Evolutionary conservation across 2,329 filamentous ascomycete genomes (phyloP).

Genomic region (Biscogniauxia mediterranea): DNA sequence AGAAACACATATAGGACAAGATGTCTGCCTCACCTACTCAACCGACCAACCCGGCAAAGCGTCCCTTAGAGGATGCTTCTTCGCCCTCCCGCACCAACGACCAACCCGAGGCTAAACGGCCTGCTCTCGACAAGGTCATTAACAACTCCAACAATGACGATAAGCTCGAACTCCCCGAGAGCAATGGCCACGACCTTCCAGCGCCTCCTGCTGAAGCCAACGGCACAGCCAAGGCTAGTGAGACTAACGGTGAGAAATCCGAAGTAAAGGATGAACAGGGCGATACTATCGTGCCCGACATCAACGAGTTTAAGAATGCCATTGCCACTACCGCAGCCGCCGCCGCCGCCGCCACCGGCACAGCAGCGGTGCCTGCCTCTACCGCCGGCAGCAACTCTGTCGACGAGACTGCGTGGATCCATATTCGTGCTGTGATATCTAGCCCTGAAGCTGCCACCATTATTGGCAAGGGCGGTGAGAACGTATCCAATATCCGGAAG

Average conservation of each 20-base stretch:
- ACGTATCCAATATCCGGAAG: constrained; percentile 93
- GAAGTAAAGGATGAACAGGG: constrained; percentile 59
- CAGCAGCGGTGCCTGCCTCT: constrained; percentile 34
- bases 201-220: constrained; percentile 47
- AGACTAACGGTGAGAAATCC: constrained; percentile 49
- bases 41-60: constrained; percentile 75
- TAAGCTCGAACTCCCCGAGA: constrained; percentile 40
- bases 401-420: constrained; percentile 95
- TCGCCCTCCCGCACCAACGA: constrained; percentile 89
- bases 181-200: constrained; percentile 36
- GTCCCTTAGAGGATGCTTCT: constrained; percentile 93
- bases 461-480: constrained; percentile 98
- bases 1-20: constrained; percentile 42
- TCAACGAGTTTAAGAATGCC: constrained; percentile 53
- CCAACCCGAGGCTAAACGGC: constrained; percentile 95
- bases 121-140: constrained; percentile 87
- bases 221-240: constrained; percentile 42
- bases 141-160: constrained; percentile 55
- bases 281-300: constrained; percentile 68
- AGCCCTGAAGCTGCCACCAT: constrained; percentile 96
- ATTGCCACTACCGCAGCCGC: constrained; percentile 35
- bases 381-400: constrained; percentile 55
- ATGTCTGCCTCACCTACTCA: constrained; percentile 73
- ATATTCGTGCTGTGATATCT: constrained; percentile 94
- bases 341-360: constrained; percentile 35